Percentiles rank a stretch among this genome's conserved stretches.
phyloP scores from a whole-genome alignment of 768 basidiomycete species.

The Kwoniella shandongensis region DNA sequence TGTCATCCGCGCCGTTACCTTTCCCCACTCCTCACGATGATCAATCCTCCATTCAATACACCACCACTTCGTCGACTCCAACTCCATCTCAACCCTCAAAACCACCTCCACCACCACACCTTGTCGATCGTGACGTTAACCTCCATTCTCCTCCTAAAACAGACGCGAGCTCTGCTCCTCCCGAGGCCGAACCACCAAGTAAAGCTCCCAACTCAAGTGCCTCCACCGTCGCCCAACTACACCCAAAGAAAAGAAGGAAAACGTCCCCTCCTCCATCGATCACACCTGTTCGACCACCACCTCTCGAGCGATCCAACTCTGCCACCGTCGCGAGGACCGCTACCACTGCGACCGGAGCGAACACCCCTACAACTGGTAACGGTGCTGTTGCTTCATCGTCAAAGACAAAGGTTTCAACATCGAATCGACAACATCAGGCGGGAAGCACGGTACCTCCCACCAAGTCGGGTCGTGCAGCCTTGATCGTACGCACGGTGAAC shows the following conservation, averaged over 20 bases:
- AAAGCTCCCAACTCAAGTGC: conserved; percentile 1
- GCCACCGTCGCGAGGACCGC: not conserved
- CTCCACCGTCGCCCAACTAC: not conserved
- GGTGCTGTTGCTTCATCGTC: not conserved
- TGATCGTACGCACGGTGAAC: no score
- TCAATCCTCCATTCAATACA: no score
- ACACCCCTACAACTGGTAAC: no score
- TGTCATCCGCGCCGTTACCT: no score
- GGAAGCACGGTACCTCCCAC: not conserved
- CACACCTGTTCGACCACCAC: not conserved
- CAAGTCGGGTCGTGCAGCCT: no score
- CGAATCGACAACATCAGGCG: not conserved
- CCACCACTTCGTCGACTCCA: no score
- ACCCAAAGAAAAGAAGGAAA: conserved; percentile 18
- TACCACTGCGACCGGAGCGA: not conserved
- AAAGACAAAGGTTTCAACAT: not conserved
- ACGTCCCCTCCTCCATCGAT: conserved; percentile 7
- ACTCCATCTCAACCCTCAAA: not conserved
- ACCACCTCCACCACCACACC: not conserved
- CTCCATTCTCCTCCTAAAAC: not conserved
- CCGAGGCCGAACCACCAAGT: not conserved
- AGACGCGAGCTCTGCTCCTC: conserved; percentile 8
- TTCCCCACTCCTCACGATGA: no score
- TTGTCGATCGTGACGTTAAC: not conserved
- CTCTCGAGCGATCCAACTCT: conserved; percentile 1